Base-by-base conservation (phyloP, 441 rosid species). In the Pelargonium cotyledonis region DNA sequence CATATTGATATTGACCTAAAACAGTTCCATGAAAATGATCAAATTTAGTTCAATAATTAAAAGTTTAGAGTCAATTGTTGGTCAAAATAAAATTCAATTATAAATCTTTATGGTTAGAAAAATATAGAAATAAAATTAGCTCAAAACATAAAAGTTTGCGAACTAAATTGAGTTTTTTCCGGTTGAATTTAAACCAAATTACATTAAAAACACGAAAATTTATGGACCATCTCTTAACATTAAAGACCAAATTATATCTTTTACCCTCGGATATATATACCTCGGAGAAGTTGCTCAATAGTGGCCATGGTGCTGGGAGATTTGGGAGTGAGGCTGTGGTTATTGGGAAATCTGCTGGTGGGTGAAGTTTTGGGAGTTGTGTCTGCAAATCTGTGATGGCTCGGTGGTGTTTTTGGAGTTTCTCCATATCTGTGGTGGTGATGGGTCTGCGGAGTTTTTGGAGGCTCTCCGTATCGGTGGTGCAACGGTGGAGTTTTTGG, bases 201-300 rank as follows among this genome's bases (percentile, higher is more conserved):
- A n/a, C n/a, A n/a, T n/a, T n/a, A n/a, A n/a, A n/a, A n/a, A n/a
- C n/a, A n/a, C n/a, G n/a, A n/a, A n/a, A n/a, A n/a, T n/a, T n/a
- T n/a, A n/a, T n/a, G n/a, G n/a, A n/a, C n/a, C n/a, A n/a, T n/a
- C n/a, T n/a, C n/a, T n/a, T n/a, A n/a, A n/a, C n/a, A n/a, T n/a
- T n/a, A n/a, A n/a, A 18, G 3, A 15, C 29, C 29, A 61, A 3
- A 15, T 61, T 15, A 7, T 2, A 29, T 23, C 23, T 29, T 14
- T 5, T 6, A 1, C n/a, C n/a, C n/a, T n/a, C n/a, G 1, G 12
- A 53, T 10, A 4, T 31, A 23, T 67, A 76, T 79, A 89, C 93
- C 88, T 81, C 77, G 85, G 21, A 78, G 72, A 67, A 83, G 79
- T 31, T 84, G 89, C 72, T 87, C 78, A 44, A 76, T 49, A 6